Conservation (phyloP, 306 rosid genomes). For the Trifolium fragiferum region DNA sequence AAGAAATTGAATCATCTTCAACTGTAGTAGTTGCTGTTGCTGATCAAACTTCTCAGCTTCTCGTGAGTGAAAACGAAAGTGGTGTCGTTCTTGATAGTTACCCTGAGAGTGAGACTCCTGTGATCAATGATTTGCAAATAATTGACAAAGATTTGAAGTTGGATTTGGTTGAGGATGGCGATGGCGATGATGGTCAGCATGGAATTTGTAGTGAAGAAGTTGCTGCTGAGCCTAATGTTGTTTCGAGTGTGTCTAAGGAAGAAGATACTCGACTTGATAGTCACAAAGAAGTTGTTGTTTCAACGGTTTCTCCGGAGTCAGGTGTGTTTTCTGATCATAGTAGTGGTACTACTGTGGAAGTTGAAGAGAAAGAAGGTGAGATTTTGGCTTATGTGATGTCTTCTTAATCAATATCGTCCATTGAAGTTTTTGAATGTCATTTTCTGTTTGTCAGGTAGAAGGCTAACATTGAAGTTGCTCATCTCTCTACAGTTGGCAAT, state of each 20-base stretch:
- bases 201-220: constrained; percentile 29
- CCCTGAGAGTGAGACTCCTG: constrained; percentile 14
- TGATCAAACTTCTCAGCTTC: constrained; percentile 35
- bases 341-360: constrained; percentile 34
- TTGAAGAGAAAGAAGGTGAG: constrained; percentile 49
- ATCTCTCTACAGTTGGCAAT: constrained; percentile 54
- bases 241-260: constrained; percentile 29
- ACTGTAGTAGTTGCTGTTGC: constrained; percentile 39
- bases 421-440: constrained; percentile 49
- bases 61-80: constrained; percentile 33
- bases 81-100: constrained; percentile 35
- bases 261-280: constrained; percentile 32
- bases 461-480: constrained; percentile 63
- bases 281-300: constrained; percentile 20
- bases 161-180: constrained; percentile 45
- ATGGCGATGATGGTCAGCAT: constrained; percentile 34
- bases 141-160: constrained; percentile 19
- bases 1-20: constrained; percentile 43
- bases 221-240: constrained; percentile 33
- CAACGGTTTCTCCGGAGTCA: constrained; percentile 21
- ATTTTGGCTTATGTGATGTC: constrained; percentile 32
- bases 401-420: constrained; percentile 32
- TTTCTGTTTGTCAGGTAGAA: constrained; percentile 52
- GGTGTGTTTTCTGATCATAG: constrained; percentile 33
- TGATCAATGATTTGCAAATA: constrained; percentile 31